Evolutionary conservation across 768 basidiomycete genomes (phyloP).

Genomic region (Trametes gibbosa): DNA sequence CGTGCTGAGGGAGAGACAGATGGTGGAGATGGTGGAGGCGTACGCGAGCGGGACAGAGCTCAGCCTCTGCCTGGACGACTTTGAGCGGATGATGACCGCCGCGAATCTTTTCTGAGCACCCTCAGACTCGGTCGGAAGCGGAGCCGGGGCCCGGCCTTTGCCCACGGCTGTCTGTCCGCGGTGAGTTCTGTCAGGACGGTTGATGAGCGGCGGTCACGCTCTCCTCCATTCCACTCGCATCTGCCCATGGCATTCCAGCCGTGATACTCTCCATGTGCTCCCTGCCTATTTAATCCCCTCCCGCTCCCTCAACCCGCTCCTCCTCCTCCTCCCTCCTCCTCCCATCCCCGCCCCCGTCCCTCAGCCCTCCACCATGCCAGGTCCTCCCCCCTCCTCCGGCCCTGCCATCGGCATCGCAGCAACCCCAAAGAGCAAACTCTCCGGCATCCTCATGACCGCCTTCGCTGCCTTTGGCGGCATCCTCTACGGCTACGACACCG

Average conservation of each 20-base stretch:
- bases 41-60: slow-evolving; percentile 72
- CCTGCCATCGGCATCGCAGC: slow-evolving; percentile 12
- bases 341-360: background rate
- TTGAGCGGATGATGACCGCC: slow-evolving; percentile 70
- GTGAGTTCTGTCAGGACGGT: slow-evolving; percentile 6
- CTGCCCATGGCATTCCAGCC: too few species aligned
- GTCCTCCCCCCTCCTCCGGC: slow-evolving; percentile 15
- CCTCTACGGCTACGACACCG: slow-evolving; percentile 70
- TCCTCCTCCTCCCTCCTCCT: background rate
- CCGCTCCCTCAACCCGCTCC: background rate
- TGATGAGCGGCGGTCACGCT: background rate
- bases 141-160: too few species aligned
- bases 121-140: background rate
- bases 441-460: slow-evolving; percentile 32
- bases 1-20: slow-evolving; percentile 39
- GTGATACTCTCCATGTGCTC: background rate
- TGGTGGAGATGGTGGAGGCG: slow-evolving; percentile 74
- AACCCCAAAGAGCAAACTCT: slow-evolving; percentile 16
- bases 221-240: background rate
- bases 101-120: slow-evolving; percentile 47
- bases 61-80: slow-evolving; percentile 65
- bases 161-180: too few species aligned
- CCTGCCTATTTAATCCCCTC: slow-evolving; percentile 7
- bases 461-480: slow-evolving; percentile 36
- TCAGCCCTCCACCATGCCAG: slow-evolving; percentile 9